A percentile compares a stretch with the other conserved stretches of the same genome.
Evolutionary conservation across 2,329 filamentous ascomycete species (phyloP).

Genomic region (Sclerotinia subarctica): DNA sequence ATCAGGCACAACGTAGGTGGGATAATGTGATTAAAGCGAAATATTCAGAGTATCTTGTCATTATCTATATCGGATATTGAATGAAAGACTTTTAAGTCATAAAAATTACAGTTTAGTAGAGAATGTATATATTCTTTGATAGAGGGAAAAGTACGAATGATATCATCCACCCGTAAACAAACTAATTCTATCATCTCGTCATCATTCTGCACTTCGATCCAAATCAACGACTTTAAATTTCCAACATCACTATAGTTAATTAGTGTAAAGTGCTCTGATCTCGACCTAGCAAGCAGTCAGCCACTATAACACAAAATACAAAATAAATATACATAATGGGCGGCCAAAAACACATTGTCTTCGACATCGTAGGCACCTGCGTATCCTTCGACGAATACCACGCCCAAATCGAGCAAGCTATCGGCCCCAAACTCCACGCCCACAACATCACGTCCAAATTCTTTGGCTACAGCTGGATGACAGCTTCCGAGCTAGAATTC

Average conservation of each 20-base stretch:
- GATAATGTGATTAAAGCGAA: background rate
- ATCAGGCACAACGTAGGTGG: slow-evolving; percentile 5
- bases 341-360: slow-evolving; percentile 45
- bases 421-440: slow-evolving; percentile 43
- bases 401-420: slow-evolving; percentile 42
- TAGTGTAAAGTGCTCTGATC: background rate
- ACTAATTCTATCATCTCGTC: background rate
- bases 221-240: background rate
- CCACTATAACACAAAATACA: background rate
- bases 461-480: slow-evolving; percentile 48
- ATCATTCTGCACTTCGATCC: background rate
- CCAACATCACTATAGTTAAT: background rate
- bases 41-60: background rate
- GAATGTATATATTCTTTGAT: background rate
- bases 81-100: background rate
- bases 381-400: slow-evolving; percentile 46
- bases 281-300: background rate
- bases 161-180: background rate
- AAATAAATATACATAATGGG: background rate
- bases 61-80: background rate
- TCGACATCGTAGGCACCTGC: slow-evolving; percentile 51
- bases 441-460: slow-evolving; percentile 43
- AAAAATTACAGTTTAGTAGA: background rate
- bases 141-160: too few species aligned
- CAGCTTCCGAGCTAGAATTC: slow-evolving; percentile 48